Conservation (phyloP, 2,329 filamentous ascomycete species). For the Fusarium concolor region DNA sequence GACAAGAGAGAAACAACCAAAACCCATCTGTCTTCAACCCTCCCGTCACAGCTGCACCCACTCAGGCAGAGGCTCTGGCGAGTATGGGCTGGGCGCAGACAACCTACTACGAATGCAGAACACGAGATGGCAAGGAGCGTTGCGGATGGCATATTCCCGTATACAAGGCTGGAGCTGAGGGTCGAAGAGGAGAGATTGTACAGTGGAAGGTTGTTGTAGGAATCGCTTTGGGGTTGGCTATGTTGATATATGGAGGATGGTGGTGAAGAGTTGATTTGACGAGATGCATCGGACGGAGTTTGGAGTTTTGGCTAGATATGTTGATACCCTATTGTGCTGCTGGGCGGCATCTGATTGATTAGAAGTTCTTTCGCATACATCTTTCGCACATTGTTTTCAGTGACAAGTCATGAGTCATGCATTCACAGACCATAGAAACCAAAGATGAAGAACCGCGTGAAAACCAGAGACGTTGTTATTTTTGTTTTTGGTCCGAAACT, state of each 20-base stretch:
- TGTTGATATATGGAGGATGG: constrained; percentile 18
- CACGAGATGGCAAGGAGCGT: constrained; percentile 46
- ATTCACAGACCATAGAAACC: constrained; percentile 6
- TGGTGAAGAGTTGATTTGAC: constrained; percentile 7
- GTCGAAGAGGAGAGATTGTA: constrained; percentile 39
- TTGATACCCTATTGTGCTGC: constrained; percentile 37
- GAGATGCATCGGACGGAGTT: constrained; percentile 26
- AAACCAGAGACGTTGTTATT: constrained; percentile 41
- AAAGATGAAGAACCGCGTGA: constrained; percentile 3
- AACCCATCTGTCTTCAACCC: constrained; percentile 46
- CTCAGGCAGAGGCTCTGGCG: constrained; percentile 46
- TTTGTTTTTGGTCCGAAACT: constrained; percentile 52
- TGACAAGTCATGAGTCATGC: constrained; percentile 19
- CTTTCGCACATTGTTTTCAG: too few relatives aligned
- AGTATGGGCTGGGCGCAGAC: constrained; percentile 50
- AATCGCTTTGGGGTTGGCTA: constrained; percentile 22
- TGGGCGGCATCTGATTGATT: constrained; percentile 23
- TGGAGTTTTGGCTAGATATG: constrained; percentile 32
- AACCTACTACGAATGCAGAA: constrained; percentile 52
- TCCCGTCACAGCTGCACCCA: constrained; percentile 50
- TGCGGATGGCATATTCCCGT: constrained; percentile 54
- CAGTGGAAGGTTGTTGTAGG: constrained; percentile 29
- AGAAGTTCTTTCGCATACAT: background rate
- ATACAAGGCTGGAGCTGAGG: constrained; percentile 42
- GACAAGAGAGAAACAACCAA: constrained; percentile 29